Evolutionary conservation across 2,329 filamentous ascomycete species (phyloP), one percentile per base, ranked within the genome.

Genomic region (Ploettnerulaceae sp.): DNA sequence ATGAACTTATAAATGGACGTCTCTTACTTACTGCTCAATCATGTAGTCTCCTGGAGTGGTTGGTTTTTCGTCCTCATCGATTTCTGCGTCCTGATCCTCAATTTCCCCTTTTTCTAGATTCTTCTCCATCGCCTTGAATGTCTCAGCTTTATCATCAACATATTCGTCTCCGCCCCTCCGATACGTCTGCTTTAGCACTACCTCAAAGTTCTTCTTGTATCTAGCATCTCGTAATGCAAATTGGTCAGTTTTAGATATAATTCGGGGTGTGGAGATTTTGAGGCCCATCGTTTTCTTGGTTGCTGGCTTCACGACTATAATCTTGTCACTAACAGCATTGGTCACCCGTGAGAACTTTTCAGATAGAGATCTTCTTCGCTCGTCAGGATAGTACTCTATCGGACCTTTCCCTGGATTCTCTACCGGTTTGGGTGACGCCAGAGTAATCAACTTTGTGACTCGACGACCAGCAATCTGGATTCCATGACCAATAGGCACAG

Each of bases 1-100:
- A n/a, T n/a, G 31, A 14, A 18, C 14, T 8, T 21, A 18, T n/a
- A 21, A 18, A 36, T 18, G 20, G 20, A 22, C 12, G 31, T 4
- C 8, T 5, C n/a, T 2, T 4, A 49, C 47, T 31, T 45, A 49
- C 47, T 32, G 40, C 22, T 32, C 28, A 21, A 36, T 24, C 47
- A 49, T 39, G 14, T 45, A 49, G 14, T 45, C 47, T 15, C 31
- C 41, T 2, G 21, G 24, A 2, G 15, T 36, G 4, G 38, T 25
- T 2, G 21, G 24, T 2, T 38, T 28, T 9, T 39, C 39, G 5
- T 32, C 39, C 20, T 47, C 44, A 34, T n/a, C 36, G 7, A 18
- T 20, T 12, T 33, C 26, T 3, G 17, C 26, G 6, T 38, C 15
- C 4, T 7, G 15, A 6, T 33, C 39, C 9, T 46, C 36, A 17